Evolutionary conservation across 805 yeast genomes (phyloP), one percentile per base, ranked within the genome.

Genomic region (Yarrowia divulgata): DNA sequence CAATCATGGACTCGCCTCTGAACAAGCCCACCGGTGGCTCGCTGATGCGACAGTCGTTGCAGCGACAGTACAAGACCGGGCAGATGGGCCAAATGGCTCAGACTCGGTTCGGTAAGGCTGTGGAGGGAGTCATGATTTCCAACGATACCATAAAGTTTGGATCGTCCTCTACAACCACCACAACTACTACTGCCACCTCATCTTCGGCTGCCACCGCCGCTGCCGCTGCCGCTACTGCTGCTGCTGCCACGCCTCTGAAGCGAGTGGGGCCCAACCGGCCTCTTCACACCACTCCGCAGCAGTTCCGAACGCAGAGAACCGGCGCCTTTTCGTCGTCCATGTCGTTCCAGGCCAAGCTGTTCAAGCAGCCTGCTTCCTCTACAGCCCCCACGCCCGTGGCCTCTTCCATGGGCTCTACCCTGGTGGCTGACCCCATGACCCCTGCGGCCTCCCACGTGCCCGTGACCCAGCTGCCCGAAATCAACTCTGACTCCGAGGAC

Each of bases 401-500:
- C 5, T 23, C 64, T 29, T 37, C 57, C 16, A 52, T 52, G 57
- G 57, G 57, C 7, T 52, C 52, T 35, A 45, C 55, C 8, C 16
- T 55, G 5, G 49, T 64, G 16, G 14, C 67, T 4, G 69, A 46
- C 16, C 69, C 69, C 18, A 58, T 40, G 64, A 54, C 49, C 8
- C 58, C 69, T 18, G 69, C 69, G 9, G 69, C 68, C 8, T 45
- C 66, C 35, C 68, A 63, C 8, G 68, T 37, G 23, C 68, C 68
- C 13, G 50, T 46, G 34, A 55, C 66, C 12, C 67, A 69, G 23
- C 67, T 76, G 40, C 78, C 78, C 14, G 79, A 77, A 29, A 78
- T 79, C 69, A 73, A 75, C 69, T 72, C 74, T 32, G 80, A 79
- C 60, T 84, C 87, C 13, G 90, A 86, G 39, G 87, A 84, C 67